Percentiles rank a stretch among this genome's conserved stretches.
Evolutionary conservation across 768 basidiomycete species (phyloP).

Genomic region (Collybia sordida): DNA sequence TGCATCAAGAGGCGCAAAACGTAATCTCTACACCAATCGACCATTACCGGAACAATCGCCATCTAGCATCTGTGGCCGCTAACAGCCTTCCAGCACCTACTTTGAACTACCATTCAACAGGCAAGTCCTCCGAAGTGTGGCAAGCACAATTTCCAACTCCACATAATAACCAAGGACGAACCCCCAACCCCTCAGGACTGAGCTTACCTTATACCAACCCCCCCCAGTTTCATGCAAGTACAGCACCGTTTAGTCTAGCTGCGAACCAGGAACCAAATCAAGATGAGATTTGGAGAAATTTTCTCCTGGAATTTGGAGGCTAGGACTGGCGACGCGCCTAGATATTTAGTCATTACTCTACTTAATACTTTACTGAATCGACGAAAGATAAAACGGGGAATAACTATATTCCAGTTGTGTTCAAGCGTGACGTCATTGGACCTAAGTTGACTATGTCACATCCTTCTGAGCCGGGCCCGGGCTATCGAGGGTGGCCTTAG

Average conservation of each 20-base stretch:
- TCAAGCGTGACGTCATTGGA: neutral
- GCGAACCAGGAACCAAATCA: constrained; percentile 24
- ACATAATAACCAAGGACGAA: too few species aligned
- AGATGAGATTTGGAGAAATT: constrained; percentile 39
- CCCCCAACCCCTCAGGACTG: too few species aligned
- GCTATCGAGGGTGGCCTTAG: constrained; percentile 28
- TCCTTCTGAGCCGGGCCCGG: constrained; percentile 61
- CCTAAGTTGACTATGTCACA: constrained; percentile 4
- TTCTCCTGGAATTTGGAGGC: constrained; percentile 28
- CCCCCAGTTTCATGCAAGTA: too few species aligned
- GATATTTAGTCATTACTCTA: neutral
- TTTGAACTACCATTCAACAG: too few species aligned
- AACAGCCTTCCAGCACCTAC: too few species aligned
- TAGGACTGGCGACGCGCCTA: neutral
- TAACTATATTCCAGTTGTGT: neutral
- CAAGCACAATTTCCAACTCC: too few species aligned
- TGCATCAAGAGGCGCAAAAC: too few species aligned
- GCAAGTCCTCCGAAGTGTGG: too few species aligned
- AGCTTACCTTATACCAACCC: too few species aligned
- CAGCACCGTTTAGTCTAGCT: neutral
- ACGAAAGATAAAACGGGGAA: neutral
- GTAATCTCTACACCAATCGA: neutral
- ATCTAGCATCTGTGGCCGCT: too few species aligned
- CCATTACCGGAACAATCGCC: neutral
- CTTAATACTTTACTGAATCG: neutral